A percentile compares a stretch with the other conserved stretches of the same genome.
Conservation (phyloP, 257 asterid species). For the Penstemon newberryi region DNA sequence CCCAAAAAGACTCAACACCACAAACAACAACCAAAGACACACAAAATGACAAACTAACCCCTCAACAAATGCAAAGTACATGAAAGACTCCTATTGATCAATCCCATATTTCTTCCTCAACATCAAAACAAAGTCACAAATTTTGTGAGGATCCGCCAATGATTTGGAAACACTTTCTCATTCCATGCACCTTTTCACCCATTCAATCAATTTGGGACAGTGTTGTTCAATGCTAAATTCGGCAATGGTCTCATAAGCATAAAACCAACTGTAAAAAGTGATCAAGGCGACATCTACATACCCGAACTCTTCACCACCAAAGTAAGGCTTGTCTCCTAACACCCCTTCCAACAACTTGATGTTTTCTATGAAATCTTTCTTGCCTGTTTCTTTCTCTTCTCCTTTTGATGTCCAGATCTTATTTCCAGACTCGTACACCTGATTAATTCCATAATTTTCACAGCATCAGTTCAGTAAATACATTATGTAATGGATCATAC, state of each 20-base stretch:
- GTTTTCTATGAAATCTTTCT: too few species aligned
- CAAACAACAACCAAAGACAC: too few species aligned
- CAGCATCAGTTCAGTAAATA: too few species aligned
- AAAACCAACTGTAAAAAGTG: slow-evolving; percentile 31
- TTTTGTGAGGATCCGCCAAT: slow-evolving; percentile 33
- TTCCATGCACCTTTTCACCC: slow-evolving; percentile 47
- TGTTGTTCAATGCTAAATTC: slow-evolving; percentile 39
- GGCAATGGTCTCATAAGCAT: slow-evolving; percentile 38
- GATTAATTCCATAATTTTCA: background rate
- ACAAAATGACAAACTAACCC: too few species aligned
- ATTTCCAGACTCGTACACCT: slow-evolving; percentile 34
- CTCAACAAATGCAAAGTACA: too few species aligned
- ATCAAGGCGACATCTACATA: slow-evolving; percentile 39
- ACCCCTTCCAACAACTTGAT: too few species aligned
- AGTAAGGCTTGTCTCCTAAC: too few species aligned
- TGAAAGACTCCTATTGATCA: slow-evolving; percentile 3
- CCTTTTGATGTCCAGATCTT: slow-evolving; percentile 24
- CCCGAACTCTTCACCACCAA: slow-evolving; percentile 31
- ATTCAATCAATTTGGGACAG: slow-evolving; percentile 37
- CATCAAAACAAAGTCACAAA: slow-evolving; percentile 27
- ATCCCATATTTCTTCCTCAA: slow-evolving; percentile 28
- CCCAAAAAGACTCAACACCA: too few species aligned
- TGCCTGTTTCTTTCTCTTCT: too few species aligned
- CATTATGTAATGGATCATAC: too few species aligned
- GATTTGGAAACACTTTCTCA: slow-evolving; percentile 41